A percentile compares a stretch with the other conserved stretches of the same genome.
Evolutionary conservation across 129 eudicot species (phyloP).

Genomic region (Apium graveolens): DNA sequence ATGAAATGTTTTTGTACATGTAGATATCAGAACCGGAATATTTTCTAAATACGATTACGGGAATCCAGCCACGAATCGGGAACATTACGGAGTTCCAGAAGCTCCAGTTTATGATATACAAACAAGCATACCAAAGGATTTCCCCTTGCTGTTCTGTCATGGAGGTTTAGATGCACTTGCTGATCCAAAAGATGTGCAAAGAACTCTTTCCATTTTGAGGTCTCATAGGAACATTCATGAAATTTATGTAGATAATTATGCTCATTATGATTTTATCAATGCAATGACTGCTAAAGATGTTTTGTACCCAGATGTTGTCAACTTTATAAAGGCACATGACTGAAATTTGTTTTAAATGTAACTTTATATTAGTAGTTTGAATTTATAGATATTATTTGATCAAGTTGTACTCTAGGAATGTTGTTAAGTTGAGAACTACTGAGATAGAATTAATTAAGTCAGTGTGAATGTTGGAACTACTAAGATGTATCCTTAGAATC

Average conservation of each 20-base stretch:
- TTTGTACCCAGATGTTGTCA: not conserved
- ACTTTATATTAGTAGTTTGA: not conserved
- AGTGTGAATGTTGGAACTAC: too few relatives aligned
- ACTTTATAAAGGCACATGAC: not conserved
- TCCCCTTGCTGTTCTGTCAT: not conserved
- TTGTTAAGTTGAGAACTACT: not conserved
- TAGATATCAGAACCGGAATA: not conserved
- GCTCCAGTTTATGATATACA: not conserved
- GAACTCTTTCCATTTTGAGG: not conserved
- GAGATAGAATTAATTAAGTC: too few relatives aligned
- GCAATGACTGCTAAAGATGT: constrained; percentile 7
- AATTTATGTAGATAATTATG: not conserved
- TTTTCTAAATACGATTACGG: constrained; percentile 1
- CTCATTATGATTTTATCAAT: not conserved
- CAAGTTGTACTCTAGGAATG: not conserved
- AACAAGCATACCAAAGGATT: not conserved
- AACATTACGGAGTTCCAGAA: not conserved
- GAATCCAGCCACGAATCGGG: not conserved
- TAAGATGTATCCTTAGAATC: too few relatives aligned
- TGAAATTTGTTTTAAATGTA: not conserved
- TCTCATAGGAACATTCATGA: not conserved
- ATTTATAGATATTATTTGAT: not conserved
- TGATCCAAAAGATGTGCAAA: not conserved
- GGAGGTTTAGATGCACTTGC: constrained; percentile 1
- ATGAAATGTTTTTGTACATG: not conserved